Evolutionary conservation across 2,329 filamentous ascomycete species (phyloP).

Genomic region (Lasiodiplodia sp.): DNA sequence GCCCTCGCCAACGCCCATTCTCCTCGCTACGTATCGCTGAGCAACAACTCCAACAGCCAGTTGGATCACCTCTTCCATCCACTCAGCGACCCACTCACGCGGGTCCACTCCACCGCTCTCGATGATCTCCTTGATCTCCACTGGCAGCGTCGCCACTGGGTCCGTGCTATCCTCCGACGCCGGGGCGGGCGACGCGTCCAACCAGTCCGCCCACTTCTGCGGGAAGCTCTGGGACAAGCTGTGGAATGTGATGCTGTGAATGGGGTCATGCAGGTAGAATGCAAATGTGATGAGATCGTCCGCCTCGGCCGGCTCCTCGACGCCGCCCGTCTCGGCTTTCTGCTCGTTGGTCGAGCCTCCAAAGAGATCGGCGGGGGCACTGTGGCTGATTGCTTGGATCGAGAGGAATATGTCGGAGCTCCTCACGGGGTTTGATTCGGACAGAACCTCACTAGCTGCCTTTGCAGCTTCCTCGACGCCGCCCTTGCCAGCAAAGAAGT

Average conservation of each 20-base stretch:
- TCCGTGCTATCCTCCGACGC: slow-evolving; percentile 51
- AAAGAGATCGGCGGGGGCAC: slow-evolving; percentile 72
- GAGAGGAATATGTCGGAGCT: slow-evolving; percentile 94
- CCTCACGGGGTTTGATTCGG: slow-evolving; percentile 85
- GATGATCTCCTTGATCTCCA: slow-evolving; percentile 87
- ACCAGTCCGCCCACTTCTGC: slow-evolving; percentile 86
- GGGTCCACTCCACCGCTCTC: slow-evolving; percentile 80
- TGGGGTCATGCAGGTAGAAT: slow-evolving; percentile 82
- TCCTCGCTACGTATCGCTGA: slow-evolving; percentile 89
- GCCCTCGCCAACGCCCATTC: slow-evolving; percentile 95
- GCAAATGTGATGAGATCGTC: slow-evolving; percentile 76
- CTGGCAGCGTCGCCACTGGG: slow-evolving; percentile 64
- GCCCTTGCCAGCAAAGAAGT: slow-evolving; percentile 81
- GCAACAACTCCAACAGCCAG: slow-evolving; percentile 85
- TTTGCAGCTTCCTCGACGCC: slow-evolving; percentile 82
- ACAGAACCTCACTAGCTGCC: slow-evolving; percentile 78
- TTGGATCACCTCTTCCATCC: slow-evolving; percentile 87
- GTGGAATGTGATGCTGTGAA: slow-evolving; percentile 88
- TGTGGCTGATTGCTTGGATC: slow-evolving; percentile 83
- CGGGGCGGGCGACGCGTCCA: slow-evolving; percentile 68
- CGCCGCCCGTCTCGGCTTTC: slow-evolving; percentile 61
- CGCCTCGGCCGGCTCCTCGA: slow-evolving; percentile 61
- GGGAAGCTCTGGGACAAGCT: slow-evolving; percentile 85
- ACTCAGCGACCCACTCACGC: slow-evolving; percentile 95
- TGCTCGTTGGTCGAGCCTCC: slow-evolving; percentile 62